Evolutionary conservation across 306 rosid genomes (phyloP).

Genomic region (Canavalia ensiformis): DNA sequence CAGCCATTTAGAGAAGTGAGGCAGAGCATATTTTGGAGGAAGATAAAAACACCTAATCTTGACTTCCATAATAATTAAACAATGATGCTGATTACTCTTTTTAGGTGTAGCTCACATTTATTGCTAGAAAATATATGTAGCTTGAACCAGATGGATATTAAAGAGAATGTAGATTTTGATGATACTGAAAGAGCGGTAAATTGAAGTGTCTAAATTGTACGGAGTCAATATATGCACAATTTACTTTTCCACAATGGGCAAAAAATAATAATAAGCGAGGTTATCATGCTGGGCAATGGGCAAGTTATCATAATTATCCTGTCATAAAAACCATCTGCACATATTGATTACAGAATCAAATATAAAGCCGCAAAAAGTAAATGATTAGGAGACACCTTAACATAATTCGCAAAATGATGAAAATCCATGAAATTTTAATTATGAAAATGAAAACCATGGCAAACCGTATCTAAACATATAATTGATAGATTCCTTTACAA

Average conservation of each 20-base stretch:
- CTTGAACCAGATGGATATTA: conserved; percentile 3
- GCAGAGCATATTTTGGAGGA: conserved; percentile 7
- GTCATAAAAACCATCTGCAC: background rate
- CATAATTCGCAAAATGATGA: background rate
- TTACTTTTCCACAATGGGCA: background rate
- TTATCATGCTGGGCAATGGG: background rate
- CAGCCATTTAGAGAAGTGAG: conserved; percentile 6
- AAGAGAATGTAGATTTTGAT: background rate
- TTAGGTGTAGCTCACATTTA: background rate
- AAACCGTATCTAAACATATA: conserved; percentile 27
- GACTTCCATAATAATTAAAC: conserved; percentile 18
- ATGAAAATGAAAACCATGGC: conserved; percentile 22
- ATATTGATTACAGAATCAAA: conserved; percentile 4
- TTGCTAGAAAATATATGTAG: conserved; percentile 12
- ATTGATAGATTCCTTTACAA: background rate
- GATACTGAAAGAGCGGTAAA: conserved; percentile 24
- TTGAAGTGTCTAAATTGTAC: conserved; percentile 10
- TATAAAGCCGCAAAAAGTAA: background rate
- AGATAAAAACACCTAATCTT: conserved; percentile 16
- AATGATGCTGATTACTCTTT: conserved; percentile 11
- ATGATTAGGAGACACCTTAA: background rate
- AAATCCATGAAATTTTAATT: conserved; percentile 8
- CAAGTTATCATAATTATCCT: background rate
- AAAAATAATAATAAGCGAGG: conserved; percentile 3
- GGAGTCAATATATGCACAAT: background rate